phyloP scores from a whole-genome alignment of 257 asterid genomes.

The Solanum piurae region DNA sequence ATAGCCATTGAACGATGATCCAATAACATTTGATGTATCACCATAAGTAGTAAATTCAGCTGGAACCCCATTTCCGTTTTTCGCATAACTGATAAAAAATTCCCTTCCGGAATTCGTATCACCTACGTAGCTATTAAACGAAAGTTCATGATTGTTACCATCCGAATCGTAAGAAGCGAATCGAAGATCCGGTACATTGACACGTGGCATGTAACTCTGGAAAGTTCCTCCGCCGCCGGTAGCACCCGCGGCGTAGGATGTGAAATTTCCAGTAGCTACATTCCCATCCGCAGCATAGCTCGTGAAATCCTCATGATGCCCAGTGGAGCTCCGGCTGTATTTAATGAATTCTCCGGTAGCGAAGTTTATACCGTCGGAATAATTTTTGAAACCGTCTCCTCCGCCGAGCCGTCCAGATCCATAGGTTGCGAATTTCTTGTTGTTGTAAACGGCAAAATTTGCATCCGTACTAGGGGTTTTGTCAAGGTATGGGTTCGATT shows the following conservation, averaged over 20 bases:
- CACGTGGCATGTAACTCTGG: conserved; percentile 48
- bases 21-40: conserved; percentile 55
- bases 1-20: conserved; percentile 51
- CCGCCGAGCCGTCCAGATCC: conserved; percentile 50
- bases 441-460: conserved; percentile 37
- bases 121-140: conserved; percentile 50
- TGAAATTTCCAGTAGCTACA: conserved; percentile 56
- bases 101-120: conserved; percentile 71
- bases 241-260: conserved; percentile 51
- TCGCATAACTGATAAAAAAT: conserved; percentile 43
- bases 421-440: conserved; percentile 47
- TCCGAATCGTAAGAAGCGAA: conserved; percentile 62
- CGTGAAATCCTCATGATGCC: conserved; percentile 45
- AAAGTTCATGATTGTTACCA: conserved; percentile 42
- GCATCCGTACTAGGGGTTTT: conserved; percentile 29
- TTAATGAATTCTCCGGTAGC: conserved; percentile 42
- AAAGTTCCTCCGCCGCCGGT: conserved; percentile 61
- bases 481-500: not conserved
- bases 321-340: conserved; percentile 59
- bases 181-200: conserved; percentile 63
- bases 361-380: conserved; percentile 53
- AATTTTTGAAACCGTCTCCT: conserved; percentile 54
- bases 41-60: conserved; percentile 55
- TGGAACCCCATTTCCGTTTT: conserved; percentile 51
- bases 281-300: conserved; percentile 63